Conservation (phyloP, 352 stramenopile species). For the Phytophthora brassicae region DNA sequence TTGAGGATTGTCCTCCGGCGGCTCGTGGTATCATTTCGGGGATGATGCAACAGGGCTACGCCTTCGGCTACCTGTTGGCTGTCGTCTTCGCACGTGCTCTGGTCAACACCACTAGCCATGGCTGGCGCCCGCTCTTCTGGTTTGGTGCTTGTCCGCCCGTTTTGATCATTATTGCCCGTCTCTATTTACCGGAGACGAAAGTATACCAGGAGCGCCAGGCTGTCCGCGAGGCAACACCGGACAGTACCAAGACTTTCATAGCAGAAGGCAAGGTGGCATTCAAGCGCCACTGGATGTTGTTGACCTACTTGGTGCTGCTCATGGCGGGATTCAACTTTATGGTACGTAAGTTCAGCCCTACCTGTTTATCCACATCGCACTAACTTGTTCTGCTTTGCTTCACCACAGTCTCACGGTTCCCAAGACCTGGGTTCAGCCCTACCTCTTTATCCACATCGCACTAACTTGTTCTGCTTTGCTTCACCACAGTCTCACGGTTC, state of each 20-base stretch:
- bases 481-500: constrained; percentile 38
- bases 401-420: constrained; percentile 37
- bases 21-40: constrained; percentile 47
- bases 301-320: constrained; percentile 45
- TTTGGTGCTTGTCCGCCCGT: constrained; percentile 45
- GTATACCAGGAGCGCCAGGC: constrained; percentile 34
- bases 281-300: constrained; percentile 43
- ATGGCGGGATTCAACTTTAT: constrained; percentile 58
- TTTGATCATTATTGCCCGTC: constrained; percentile 47
- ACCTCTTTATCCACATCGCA: no score
- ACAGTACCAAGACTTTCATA: constrained; percentile 37
- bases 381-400: constrained; percentile 6
- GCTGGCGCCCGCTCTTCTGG: constrained; percentile 50
- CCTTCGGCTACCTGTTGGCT: constrained; percentile 43
- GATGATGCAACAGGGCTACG: constrained; percentile 54
- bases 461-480: constrained; percentile 4
- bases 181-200: constrained; percentile 40
- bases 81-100: constrained; percentile 37
- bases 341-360: constrained; percentile 9
- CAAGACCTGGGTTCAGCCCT: constrained; percentile 52
- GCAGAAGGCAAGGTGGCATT: constrained; percentile 44
- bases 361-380: neutral
- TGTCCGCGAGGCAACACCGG: constrained; percentile 25
- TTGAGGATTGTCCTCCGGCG: constrained; percentile 37
- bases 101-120: constrained; percentile 40